A percentile compares a stretch with the other conserved stretches of the same genome.
phyloP scores from a whole-genome alignment of 2,329 filamentous ascomycete species.

The Neofusicoccum cordaticola region DNA sequence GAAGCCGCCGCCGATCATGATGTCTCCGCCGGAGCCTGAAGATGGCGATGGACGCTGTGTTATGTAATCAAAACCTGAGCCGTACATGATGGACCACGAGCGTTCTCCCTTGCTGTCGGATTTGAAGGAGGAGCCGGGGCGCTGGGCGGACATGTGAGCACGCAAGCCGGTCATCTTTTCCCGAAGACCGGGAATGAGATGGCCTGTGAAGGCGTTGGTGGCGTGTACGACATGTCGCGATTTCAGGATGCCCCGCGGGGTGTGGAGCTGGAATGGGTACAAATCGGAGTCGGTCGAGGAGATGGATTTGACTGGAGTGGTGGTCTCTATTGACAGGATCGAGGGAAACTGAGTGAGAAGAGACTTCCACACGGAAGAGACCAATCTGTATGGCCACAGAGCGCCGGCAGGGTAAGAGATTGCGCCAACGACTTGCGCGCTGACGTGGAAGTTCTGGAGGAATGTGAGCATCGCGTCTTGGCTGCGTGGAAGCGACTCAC shows the following conservation, averaged over 20 bases:
- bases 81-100: conserved; percentile 27
- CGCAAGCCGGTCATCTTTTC: conserved; percentile 11
- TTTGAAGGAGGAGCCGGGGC: neutral
- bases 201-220: conserved; percentile 29
- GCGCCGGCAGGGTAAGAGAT: neutral
- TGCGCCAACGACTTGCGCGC: conserved; percentile 7
- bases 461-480: neutral
- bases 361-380: neutral
- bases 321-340: neutral
- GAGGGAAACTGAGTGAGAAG: neutral
- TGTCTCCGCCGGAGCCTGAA: conserved; percentile 41
- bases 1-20: conserved; percentile 47
- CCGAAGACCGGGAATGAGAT: conserved; percentile 26
- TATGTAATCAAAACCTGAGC: conserved; percentile 10
- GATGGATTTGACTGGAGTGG: conserved; percentile 4
- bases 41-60: conserved; percentile 34
- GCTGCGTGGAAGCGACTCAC: neutral
- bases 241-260: neutral
- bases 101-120: conserved; percentile 5
- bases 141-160: conserved; percentile 14
- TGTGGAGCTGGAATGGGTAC: conserved; percentile 1
- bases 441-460: neutral
- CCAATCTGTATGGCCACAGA: conserved; percentile 16
- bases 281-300: neutral
- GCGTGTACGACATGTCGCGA: conserved; percentile 26